Percentiles rank a stretch among this genome's conserved stretches.
Evolutionary conservation across 1,139 yeast genomes (phyloP).

Genomic region (Candida sanyaensis): DNA sequence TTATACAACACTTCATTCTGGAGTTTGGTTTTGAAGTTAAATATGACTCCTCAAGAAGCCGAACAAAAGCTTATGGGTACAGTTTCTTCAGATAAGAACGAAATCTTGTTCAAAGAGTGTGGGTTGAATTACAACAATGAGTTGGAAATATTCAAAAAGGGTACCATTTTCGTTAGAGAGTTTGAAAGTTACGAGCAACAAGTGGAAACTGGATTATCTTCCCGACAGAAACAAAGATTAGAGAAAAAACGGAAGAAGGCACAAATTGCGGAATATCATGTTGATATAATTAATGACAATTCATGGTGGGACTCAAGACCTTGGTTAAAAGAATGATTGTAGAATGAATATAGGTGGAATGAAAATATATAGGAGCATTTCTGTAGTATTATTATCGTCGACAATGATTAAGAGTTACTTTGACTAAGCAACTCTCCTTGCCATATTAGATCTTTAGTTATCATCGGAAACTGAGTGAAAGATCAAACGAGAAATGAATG

Average conservation of each 20-base stretch:
- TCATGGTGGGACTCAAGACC: slow-evolving; percentile 55
- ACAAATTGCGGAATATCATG: slow-evolving; percentile 46
- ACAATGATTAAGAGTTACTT: no score
- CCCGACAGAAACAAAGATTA: slow-evolving; percentile 53
- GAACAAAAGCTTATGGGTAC: slow-evolving; percentile 77
- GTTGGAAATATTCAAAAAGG: slow-evolving; percentile 84
- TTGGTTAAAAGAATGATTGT: slow-evolving; percentile 22
- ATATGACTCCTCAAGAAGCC: slow-evolving; percentile 72
- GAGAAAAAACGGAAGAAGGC: slow-evolving; percentile 53
- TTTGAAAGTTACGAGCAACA: slow-evolving; percentile 21
- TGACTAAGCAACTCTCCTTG: no score
- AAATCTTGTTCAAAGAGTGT: slow-evolving; percentile 73
- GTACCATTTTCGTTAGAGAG: slow-evolving; percentile 71
- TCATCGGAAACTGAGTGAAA: no score
- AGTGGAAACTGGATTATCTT: slow-evolving; percentile 23
- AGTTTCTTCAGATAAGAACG: slow-evolving; percentile 80
- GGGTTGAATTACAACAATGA: slow-evolving; percentile 90
- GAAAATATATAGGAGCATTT: no score
- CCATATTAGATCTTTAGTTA: no score
- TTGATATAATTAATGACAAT: slow-evolving; percentile 56
- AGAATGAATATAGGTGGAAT: no score
- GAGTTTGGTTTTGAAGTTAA: slow-evolving; percentile 76
- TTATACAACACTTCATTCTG: slow-evolving; percentile 92
- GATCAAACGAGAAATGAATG: no score
- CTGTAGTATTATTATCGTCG: no score